Evolutionary conservation across 768 basidiomycete genomes (phyloP).

Genomic region (Panus rudis): DNA sequence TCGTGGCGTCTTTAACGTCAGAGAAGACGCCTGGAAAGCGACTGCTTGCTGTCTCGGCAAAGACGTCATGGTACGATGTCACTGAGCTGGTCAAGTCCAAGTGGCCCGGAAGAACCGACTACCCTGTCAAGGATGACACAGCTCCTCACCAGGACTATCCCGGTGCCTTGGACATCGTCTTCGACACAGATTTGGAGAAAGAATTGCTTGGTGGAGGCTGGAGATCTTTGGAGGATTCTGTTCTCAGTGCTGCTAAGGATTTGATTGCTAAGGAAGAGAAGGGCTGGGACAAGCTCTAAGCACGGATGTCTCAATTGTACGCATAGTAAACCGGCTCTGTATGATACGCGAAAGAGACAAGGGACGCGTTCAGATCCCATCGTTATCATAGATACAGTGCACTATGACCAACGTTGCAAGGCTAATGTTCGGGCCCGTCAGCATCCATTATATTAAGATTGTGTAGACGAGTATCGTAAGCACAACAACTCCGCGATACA

Average conservation of each 20-base stretch:
- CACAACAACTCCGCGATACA: too few species aligned
- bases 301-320: too few species aligned
- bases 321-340: too few species aligned
- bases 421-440: too few species aligned
- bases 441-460: too few species aligned
- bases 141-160: not conserved
- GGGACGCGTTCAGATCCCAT: too few species aligned
- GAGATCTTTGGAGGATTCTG: not conserved
- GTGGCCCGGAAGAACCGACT: not conserved
- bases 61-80: not conserved
- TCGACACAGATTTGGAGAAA: constrained; percentile 2
- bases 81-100: not conserved
- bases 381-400: too few species aligned
- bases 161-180: not conserved
- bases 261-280: not conserved
- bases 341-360: too few species aligned
- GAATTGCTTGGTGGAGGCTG: not conserved
- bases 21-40: not conserved
- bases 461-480: too few species aligned
- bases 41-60: not conserved
- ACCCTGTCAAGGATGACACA: not conserved
- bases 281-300: constrained; percentile 3
- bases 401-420: too few species aligned
- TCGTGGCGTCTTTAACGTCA: not conserved
- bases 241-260: not conserved